phyloP scores from a whole-genome alignment of 768 basidiomycete species.

The Pulveroboletus sp. region DNA sequence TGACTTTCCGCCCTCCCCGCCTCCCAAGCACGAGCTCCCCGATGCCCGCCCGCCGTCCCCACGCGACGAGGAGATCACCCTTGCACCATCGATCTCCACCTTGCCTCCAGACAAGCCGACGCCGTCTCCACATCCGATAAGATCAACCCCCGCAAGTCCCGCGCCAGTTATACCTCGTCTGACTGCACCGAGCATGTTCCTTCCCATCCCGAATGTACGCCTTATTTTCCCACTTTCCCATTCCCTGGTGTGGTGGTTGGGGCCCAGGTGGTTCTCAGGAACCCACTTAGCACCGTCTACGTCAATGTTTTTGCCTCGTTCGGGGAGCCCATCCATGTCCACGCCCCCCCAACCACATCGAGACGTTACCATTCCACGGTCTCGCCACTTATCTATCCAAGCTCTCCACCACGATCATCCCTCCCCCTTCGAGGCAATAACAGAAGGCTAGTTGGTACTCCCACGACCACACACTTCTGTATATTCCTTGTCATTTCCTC shows the following conservation, averaged over 20 bases:
- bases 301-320: slow-evolving; percentile 28
- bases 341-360: not conserved
- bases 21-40: not conserved
- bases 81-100: slow-evolving; percentile 23
- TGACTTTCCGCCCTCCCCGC: slow-evolving; percentile 6
- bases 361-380: slow-evolving; percentile 1
- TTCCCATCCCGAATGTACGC: slow-evolving; percentile 89
- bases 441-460: slow-evolving; percentile 1
- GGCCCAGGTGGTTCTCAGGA: slow-evolving; percentile 32
- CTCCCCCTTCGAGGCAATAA: slow-evolving; percentile 5
- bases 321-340: not conserved
- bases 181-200: slow-evolving; percentile 71
- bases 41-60: not conserved
- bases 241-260: slow-evolving; percentile 60
- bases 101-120: no score
- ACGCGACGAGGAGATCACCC: slow-evolving; percentile 35
- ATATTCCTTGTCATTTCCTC: not conserved
- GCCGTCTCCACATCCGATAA: slow-evolving; percentile 38
- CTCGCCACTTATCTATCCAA: slow-evolving; percentile 6
- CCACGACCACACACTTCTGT: slow-evolving; percentile 6
- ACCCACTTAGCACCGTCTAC: slow-evolving; percentile 36
- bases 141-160: slow-evolving; percentile 6
- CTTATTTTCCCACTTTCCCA: slow-evolving; percentile 40
- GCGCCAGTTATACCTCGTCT: slow-evolving; percentile 57
- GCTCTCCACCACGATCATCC: not conserved